Percentiles rank a stretch among this genome's conserved stretches.
These are phyloP conservation scores for Avena eriantha DNA, from an alignment of 176 grass and related monocot species.

Conservation along the genomic window DNA sequence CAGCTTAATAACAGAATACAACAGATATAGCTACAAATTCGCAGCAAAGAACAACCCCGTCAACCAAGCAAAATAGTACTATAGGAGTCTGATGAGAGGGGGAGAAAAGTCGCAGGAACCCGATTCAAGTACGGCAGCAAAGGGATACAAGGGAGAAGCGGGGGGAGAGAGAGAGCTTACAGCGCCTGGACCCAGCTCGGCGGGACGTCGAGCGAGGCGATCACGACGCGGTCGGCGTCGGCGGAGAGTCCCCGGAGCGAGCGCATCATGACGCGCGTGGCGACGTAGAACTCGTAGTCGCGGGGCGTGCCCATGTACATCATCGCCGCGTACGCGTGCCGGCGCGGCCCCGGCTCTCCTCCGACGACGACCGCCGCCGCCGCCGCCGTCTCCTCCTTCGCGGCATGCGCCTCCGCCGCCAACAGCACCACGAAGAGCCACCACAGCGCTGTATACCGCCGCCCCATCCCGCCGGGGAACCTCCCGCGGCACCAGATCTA, in stretches of 20 bases:
- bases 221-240: conserved; percentile 74
- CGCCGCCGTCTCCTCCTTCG: not conserved
- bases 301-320: conserved; percentile 97
- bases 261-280: conserved; percentile 92
- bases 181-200: conserved; percentile 66
- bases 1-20: not conserved
- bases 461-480: conserved; percentile 40
- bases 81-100: not conserved
- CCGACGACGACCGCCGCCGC: not conserved
- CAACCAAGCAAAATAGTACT: not conserved
- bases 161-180: conserved; percentile 36
- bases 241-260: conserved; percentile 59
- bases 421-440: conserved; percentile 33
- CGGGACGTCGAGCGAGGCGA: conserved; percentile 87
- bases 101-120: not conserved
- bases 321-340: conserved; percentile 88
- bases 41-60: not conserved
- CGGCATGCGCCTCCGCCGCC: not conserved
- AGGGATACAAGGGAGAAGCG: not conserved
- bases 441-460: conserved; percentile 21
- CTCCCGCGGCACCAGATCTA: conserved; percentile 43
- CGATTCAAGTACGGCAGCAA: not conserved
- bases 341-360: conserved; percentile 31
- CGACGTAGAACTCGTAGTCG: conserved; percentile 97
- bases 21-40: not conserved